Evolutionary conservation across 179 eudicot genomes (phyloP), one percentile per base, ranked within the genome.

Genomic region (Beta lomatogona): DNA sequence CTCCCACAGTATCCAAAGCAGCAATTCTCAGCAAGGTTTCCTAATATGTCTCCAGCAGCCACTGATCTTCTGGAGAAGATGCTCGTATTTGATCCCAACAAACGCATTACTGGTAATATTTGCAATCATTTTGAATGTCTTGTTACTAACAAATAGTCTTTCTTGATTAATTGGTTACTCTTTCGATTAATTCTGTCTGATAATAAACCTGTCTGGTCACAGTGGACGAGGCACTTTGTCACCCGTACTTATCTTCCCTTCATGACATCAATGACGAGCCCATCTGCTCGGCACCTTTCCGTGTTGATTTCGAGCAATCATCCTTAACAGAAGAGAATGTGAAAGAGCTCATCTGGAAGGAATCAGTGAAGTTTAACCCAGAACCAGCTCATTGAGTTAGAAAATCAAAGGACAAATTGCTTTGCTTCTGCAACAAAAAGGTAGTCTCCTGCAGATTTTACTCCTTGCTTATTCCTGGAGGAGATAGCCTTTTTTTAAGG

Each of bases 311-410:
- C 80, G 94, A 91, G 90, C 89, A 88, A 28, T 82, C 84, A 76
- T 77, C 85, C 46, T 73, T 90, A 70, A 88, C 91, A 2, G 90
- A 88, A 82, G 91, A 91, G 79, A 80, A 84, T 61, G 84, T 91
- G 12, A 89, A 90, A 87, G 92, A 91, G 85, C 91, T 91, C 41
- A 91, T 91, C 60, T 91, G 90, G 91, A 88, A 81, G 85, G 94
- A 91, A 72, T 87, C 92, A 2, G 86, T 90, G 48, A 85, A 65
- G 79, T 88, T 88, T 69, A 88, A 91, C 73, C 92, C 94, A 36
- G 89, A 89, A 64, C 83, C 86, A 3, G 57, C 86, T 77, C 86
- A 86, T 59, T 86, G 79, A 75, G 41, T 22, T 48, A 7, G 4
- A 48, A 69, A 19, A 16, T 68, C 70, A 75, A 54, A 36, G 19